Evolutionary conservation across 495 filamentous ascomycete genomes (phyloP), one percentile per base, ranked within the genome.

Genomic region (Penicillium lividum): DNA sequence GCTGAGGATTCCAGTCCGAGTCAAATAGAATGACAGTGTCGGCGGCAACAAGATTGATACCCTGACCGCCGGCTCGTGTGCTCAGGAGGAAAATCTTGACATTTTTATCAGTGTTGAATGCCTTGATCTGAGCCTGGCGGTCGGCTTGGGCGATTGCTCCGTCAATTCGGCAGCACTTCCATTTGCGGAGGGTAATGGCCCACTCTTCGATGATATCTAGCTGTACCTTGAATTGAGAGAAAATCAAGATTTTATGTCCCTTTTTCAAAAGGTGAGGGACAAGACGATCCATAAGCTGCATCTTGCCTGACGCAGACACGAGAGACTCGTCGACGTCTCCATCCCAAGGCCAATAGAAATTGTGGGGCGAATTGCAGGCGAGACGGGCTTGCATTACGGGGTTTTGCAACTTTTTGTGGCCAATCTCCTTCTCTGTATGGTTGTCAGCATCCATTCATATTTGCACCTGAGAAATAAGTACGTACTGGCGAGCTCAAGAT

Each of bases 171-270:
- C 97, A 83, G 68, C 86, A 97, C 40, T 91, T 89, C 5, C 93
- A 90, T 3, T 86, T 88, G 1, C 94, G 93, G 8, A 98, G 84
- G 62, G 98, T 98, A 95, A 79, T 60, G 86, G 86, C 64, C 91
- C 89, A 60, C 87, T 89, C 68, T 96, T 92, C 13, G 10, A 98
- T 94, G 79, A 98, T 97, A 69, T 98, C 95, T n/a, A 98, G 80
- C 95, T 98, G 98, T 70, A 97, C 93, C 70, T 97, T 97, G 88
- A 98, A 94, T 69, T 98, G 94, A 64, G 93, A 98, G 80, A 98
- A 98, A 63, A 98, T 89, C 49, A 98, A 83, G 3, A 4, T 85
- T 82, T 6, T 85, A 84, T 29, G 88, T 62, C 47, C 84, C 81
- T 47, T 77, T 76, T 63, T 80, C 78, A 29, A 77, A 73, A 34